phyloP scores from a whole-genome alignment of 768 basidiomycete genomes.

The Psilocybe cubensis region DNA sequence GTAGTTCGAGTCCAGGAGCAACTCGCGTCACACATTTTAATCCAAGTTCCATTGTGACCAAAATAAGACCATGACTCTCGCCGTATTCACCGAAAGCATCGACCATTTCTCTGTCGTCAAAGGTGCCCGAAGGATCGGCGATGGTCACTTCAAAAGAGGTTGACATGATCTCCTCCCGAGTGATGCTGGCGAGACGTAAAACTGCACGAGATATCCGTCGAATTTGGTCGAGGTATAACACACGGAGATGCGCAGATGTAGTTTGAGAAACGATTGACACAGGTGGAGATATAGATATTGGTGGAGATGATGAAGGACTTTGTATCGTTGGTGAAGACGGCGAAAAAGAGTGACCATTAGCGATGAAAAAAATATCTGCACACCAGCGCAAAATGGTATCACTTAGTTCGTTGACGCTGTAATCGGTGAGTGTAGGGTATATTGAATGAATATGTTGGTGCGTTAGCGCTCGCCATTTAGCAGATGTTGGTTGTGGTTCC shows the following conservation, averaged over 20 bases:
- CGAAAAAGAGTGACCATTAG: conserved; percentile 54
- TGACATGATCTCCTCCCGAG: conserved; percentile 76
- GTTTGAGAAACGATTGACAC: conserved; percentile 16
- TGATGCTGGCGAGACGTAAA: conserved; percentile 63
- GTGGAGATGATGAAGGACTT: conserved; percentile 25
- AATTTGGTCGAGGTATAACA: conserved; percentile 62
- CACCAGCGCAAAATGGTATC: conserved; percentile 77
- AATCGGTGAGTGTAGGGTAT: conserved; percentile 68
- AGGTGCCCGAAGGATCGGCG: conserved; percentile 52
- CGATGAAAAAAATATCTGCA: conserved; percentile 65
- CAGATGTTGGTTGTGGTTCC: conserved; percentile 81
- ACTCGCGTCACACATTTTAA: conserved; percentile 64
- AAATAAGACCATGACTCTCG: conserved; percentile 50
- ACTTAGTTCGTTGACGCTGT: conserved; percentile 71
- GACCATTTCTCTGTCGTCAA: conserved; percentile 47
- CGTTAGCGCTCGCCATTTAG: conserved; percentile 77
- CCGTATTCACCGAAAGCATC: conserved; percentile 69
- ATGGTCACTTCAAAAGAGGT: conserved; percentile 75
- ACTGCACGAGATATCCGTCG: conserved; percentile 68
- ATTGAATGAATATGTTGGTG: conserved; percentile 70
- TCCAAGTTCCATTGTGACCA: conserved; percentile 76
- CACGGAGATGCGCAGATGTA: conserved; percentile 31
- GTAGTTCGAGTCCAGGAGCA: conserved; percentile 13
- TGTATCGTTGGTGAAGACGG: conserved; percentile 20
- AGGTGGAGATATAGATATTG: conserved; percentile 23